These are phyloP conservation scores for Cladosporium sphaerospermum DNA, from an alignment of 2,329 filamentous ascomycete species.

Conservation along the genomic window DNA sequence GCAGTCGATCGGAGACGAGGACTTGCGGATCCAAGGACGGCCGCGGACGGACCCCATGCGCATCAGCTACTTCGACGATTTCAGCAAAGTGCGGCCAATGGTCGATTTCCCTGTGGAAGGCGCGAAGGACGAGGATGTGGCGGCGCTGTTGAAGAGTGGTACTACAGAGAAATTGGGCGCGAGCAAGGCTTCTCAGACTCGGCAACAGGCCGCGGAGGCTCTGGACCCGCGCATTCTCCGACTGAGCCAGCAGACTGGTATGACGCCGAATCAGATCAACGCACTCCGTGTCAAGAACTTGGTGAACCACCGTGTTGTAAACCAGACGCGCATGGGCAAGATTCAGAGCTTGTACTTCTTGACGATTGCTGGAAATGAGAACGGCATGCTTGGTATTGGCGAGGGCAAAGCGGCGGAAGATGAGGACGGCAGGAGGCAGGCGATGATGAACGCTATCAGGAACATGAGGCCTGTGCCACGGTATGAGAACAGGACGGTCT, in stretches of 20 bases:
- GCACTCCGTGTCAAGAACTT: slow-evolving; percentile 63
- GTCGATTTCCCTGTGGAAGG: slow-evolving; percentile 58
- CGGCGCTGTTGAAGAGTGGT: slow-evolving; percentile 17
- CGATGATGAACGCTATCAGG: slow-evolving; percentile 68
- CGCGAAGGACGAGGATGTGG: slow-evolving; percentile 30
- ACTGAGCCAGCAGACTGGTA: slow-evolving; percentile 53
- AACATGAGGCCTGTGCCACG: slow-evolving; percentile 90
- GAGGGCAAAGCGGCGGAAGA: slow-evolving; percentile 80
- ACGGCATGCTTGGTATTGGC: slow-evolving; percentile 81
- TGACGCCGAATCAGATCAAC: slow-evolving; percentile 42
- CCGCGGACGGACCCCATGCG: slow-evolving; percentile 66
- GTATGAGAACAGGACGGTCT: slow-evolving; percentile 91
- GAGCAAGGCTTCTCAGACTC: slow-evolving; percentile 6
- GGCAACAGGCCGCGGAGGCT: not conserved
- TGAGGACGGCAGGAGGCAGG: slow-evolving; percentile 62
- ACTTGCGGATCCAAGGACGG: slow-evolving; percentile 67
- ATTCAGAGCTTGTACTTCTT: slow-evolving; percentile 70
- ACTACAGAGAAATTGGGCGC: slow-evolving; percentile 8
- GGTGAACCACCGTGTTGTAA: slow-evolving; percentile 67
- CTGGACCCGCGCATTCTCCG: slow-evolving; percentile 44
- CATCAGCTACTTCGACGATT: slow-evolving; percentile 74
- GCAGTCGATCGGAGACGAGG: slow-evolving; percentile 63
- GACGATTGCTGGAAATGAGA: slow-evolving; percentile 76
- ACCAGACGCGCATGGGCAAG: slow-evolving; percentile 96
- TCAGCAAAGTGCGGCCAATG: slow-evolving; percentile 67